Conservation (phyloP, 2,329 filamentous ascomycete genomes). For the Colletotrichum siamense region DNA sequence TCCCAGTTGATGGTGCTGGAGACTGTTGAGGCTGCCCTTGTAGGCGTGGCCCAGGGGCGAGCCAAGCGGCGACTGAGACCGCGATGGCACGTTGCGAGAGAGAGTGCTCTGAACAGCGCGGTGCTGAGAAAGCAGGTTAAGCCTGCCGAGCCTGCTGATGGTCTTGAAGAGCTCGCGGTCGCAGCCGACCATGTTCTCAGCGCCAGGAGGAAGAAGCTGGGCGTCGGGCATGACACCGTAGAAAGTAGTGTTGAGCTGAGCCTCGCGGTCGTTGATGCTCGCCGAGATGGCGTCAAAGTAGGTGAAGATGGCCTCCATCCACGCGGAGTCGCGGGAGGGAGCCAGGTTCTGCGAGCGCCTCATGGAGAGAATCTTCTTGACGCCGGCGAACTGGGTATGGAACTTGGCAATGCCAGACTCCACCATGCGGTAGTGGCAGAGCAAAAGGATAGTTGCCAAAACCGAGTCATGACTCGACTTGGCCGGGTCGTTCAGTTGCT, state of each 20-base stretch:
- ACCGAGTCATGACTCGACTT: constrained; percentile 85
- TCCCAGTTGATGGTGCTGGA: constrained; percentile 31
- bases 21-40: constrained; percentile 36
- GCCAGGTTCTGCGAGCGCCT: constrained; percentile 61
- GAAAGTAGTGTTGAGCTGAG: constrained; percentile 75
- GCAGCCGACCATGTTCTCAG: constrained; percentile 88
- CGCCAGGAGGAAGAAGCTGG: constrained; percentile 60
- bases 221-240: constrained; percentile 58
- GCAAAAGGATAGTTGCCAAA: constrained; percentile 82
- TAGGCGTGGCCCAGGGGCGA: constrained; percentile 49
- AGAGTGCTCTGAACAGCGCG: constrained; percentile 53
- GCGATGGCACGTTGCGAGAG: constrained; percentile 27
- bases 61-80: constrained; percentile 43
- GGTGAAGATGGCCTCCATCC: constrained; percentile 93
- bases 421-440: constrained; percentile 92
- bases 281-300: constrained; percentile 95
- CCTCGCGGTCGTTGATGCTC: constrained; percentile 89
- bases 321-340: constrained; percentile 73
- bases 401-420: constrained; percentile 94
- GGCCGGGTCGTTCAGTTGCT: constrained; percentile 78
- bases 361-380: constrained; percentile 86
- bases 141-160: constrained; percentile 80
- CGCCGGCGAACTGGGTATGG: constrained; percentile 89
- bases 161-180: constrained; percentile 87
- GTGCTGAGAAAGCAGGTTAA: constrained; percentile 83